phyloP scores from a whole-genome alignment of 805 yeast genomes.

The Ogataea chonburiensis region DNA sequence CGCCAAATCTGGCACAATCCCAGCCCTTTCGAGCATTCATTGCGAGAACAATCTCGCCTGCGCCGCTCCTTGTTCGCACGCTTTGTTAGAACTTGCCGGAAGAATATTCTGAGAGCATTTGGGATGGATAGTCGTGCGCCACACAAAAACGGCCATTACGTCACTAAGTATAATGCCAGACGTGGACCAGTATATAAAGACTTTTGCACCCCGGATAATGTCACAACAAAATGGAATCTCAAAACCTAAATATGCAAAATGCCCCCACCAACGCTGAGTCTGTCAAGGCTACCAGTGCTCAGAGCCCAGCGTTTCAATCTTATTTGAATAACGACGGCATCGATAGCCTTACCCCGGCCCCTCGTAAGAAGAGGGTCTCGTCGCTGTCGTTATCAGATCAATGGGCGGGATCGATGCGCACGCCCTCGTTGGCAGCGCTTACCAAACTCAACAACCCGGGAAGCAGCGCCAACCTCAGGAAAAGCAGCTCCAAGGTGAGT shows the following conservation, averaged over 20 bases:
- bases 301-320: constrained; percentile 36
- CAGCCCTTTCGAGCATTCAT: too few species aligned
- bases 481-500: constrained; percentile 21
- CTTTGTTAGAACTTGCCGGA: constrained; percentile 3
- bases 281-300: constrained; percentile 11
- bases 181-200: constrained; percentile 7
- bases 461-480: constrained; percentile 23
- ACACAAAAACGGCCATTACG: constrained; percentile 5
- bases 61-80: not conserved
- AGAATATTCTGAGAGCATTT: not conserved
- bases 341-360: constrained; percentile 60
- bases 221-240: constrained; percentile 6
- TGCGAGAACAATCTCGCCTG: too few species aligned
- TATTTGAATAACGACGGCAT: constrained; percentile 73
- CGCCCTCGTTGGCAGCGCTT: constrained; percentile 23
- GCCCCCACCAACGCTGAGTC: constrained; percentile 20
- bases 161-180: constrained; percentile 1
- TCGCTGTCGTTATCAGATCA: constrained; percentile 71
- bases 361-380: constrained; percentile 61
- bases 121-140: too few species aligned
- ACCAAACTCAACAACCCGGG: constrained; percentile 20
- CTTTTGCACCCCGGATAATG: not conserved
- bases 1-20: too few species aligned
- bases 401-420: constrained; percentile 47
- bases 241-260: constrained; percentile 13